Base-by-base conservation (phyloP, 2,329 filamentous ascomycete species). In the Monilinia polystroma region DNA sequence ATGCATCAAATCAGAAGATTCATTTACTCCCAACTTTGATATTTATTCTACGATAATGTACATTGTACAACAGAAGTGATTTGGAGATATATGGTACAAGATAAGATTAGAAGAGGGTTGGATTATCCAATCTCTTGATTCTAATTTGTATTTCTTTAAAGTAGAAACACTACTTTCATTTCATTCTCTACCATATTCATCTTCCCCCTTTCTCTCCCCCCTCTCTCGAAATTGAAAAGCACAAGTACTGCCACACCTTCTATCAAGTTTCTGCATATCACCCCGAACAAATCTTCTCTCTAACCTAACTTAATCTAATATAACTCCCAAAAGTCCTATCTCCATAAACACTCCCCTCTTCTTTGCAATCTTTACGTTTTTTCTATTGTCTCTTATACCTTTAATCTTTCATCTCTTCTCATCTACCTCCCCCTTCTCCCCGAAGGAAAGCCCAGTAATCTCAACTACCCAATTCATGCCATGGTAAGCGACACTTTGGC, bases 1-100 rank as follows among this genome's bases (percentile, higher is more conserved):
- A 54, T 53, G 60, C 49, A 63, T 41, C 60, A 54, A 54, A 63
- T 54, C 60, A 41, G 49, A 63, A 63, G 47, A 41, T 63, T 54
- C 60, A 41, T 26, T 63, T 54, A 18, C 35, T 54, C n/a, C 47
- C 35, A 16, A 43, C 20, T 23, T 32, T 63, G 23, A 23, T 32
- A 43, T n/a, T 63, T 38, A 51, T 58, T 55, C 23, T 58, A 29
- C 10, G 23, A 51, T 60, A n/a, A 51, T 59, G 43, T 23, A 35
- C 20, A 47, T 60, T 51, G 45, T 35, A 38, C 38, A 12, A n/a
- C 12, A 60, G 45, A 60, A 51, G 58, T 60, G 58, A 60, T 51
- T 41, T 38, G 58, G 29, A 60, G 45, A 41, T 51, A 1, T 4
- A 18, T n/a, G 43, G 10, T 11, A 60, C 2, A 26, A 60, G 32